phyloP scores from a whole-genome alignment of 2,329 filamentous ascomycete genomes.

The Trichophyton simii region DNA sequence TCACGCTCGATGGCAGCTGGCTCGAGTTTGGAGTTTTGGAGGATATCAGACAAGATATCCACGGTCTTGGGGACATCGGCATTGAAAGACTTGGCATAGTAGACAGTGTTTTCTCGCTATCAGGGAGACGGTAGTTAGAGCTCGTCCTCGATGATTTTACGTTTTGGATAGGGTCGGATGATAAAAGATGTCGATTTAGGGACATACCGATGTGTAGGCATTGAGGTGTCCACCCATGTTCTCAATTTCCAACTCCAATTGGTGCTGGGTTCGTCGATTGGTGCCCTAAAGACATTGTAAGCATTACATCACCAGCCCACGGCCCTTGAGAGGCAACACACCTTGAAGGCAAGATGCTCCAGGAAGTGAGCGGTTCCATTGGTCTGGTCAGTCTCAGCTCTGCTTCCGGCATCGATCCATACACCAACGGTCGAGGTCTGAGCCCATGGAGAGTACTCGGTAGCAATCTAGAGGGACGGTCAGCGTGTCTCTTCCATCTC shows the following conservation, averaged over 20 bases:
- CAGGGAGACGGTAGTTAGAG: constrained; percentile 5
- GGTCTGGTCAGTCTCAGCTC: constrained; percentile 94
- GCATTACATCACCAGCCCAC: constrained; percentile 4
- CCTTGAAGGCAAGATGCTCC: constrained; percentile 99
- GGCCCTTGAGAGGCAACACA: constrained; percentile 30
- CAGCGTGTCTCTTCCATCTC: constrained; percentile 16
- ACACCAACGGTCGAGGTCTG: constrained; percentile 97
- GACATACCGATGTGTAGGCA: constrained; percentile 91
- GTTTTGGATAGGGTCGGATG: not conserved
- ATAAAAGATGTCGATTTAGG: constrained; percentile 8
- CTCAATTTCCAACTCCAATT: constrained; percentile 98
- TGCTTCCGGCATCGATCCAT: constrained; percentile 97
- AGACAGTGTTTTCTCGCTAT: constrained; percentile 97
- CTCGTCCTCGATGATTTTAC: not conserved
- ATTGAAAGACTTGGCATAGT: constrained; percentile 99
- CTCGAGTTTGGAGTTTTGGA: constrained; percentile 98
- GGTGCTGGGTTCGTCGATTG: constrained; percentile 83
- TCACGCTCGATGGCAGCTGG: constrained; percentile 85
- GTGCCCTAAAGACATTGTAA: constrained; percentile 50
- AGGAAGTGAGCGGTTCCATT: constrained; percentile 99
- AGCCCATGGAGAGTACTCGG: constrained; percentile 94
- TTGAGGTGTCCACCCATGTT: constrained; percentile 99
- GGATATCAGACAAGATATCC: constrained; percentile 96
- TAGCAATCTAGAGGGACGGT: constrained; percentile 60
- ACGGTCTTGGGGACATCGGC: constrained; percentile 90